These are phyloP conservation scores for Crithidia fasciculata DNA, from an alignment of 208 protist species.

Conservation along the genomic window DNA sequence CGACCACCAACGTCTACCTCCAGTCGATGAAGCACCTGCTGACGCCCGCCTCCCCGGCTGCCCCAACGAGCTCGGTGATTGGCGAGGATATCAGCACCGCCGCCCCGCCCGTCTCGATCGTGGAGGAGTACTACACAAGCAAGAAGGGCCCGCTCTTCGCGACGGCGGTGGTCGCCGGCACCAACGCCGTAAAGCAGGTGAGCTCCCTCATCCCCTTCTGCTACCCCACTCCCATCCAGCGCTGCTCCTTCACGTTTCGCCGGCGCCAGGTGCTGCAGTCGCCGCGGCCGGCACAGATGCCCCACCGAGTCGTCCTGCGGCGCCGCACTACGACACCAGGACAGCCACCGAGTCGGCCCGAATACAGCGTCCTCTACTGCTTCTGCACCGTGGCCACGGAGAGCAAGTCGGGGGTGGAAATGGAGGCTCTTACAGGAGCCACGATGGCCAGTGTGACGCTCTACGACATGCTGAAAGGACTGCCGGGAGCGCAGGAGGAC, in stretches of 20 bases:
- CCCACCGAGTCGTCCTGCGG: constrained; percentile 78
- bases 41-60: constrained; percentile 37
- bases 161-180: constrained; percentile 90
- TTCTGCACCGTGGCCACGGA: constrained; percentile 90
- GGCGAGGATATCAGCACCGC: constrained; percentile 5
- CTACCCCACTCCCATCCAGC: constrained; percentile 91
- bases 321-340: constrained; percentile 52
- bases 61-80: background rate
- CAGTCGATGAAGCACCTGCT: constrained; percentile 79
- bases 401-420: constrained; percentile 94
- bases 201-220: constrained; percentile 95
- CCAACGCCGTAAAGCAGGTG: constrained; percentile 94
- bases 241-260: constrained; percentile 88
- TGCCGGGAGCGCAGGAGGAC: constrained; percentile 84
- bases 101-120: constrained; percentile 39
- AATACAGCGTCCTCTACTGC: constrained; percentile 87
- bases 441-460: constrained; percentile 88
- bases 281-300: constrained; percentile 61
- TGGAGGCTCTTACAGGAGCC: constrained; percentile 95
- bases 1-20: constrained; percentile 58
- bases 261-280: constrained; percentile 54
- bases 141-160: constrained; percentile 86
- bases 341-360: constrained; percentile 32
- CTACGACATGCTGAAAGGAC: constrained; percentile 87
- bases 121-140: constrained; percentile 90